Conservation (phyloP, 768 basidiomycete genomes). For the Hericium alpestre region DNA sequence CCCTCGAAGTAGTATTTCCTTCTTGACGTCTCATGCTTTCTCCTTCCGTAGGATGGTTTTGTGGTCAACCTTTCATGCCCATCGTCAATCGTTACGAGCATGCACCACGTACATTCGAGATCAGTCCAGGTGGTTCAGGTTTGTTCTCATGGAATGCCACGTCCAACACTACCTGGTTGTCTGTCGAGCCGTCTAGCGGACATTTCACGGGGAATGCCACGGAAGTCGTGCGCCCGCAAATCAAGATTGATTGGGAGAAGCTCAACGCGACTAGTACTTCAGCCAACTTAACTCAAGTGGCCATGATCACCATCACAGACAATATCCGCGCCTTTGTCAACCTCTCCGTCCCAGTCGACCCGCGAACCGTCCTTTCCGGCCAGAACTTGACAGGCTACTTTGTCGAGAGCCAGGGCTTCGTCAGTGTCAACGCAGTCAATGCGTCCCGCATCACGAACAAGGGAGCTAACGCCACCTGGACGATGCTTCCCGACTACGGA, state of each 20-base stretch:
- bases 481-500: background rate
- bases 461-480: background rate
- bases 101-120: background rate
- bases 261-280: background rate
- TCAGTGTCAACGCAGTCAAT: background rate
- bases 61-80: background rate
- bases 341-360: background rate
- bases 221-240: background rate
- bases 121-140: background rate
- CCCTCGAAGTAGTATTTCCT: no score
- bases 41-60: background rate
- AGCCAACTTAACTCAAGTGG: background rate
- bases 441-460: background rate
- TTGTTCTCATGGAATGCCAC: background rate
- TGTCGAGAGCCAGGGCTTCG: background rate
- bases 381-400: background rate
- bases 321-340: background rate
- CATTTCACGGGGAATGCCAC: background rate
- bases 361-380: background rate
- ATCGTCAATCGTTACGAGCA: background rate
- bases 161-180: background rate
- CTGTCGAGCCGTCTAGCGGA: background rate
- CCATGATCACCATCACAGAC: background rate
- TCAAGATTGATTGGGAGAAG: background rate
- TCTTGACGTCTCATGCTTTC: no score